Base-by-base conservation (phyloP, 139 green algal genomes). In the Mychonastes homosphaera region DNA sequence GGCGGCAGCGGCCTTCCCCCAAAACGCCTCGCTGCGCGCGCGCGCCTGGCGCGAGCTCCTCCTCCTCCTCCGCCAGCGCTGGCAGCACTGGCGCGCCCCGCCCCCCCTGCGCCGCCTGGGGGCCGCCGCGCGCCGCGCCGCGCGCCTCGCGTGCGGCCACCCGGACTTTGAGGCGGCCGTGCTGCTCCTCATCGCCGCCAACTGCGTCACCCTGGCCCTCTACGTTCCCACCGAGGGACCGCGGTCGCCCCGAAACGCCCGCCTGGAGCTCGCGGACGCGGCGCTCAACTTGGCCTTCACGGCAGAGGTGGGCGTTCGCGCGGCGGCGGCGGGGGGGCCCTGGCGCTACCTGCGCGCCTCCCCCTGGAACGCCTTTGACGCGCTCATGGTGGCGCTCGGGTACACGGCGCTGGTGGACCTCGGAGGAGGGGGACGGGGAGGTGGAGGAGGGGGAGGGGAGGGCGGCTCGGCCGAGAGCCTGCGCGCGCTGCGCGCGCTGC, bases 281-380 rank as follows among this genome's bases (percentile, higher is more conserved):
- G 69, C 72, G 0, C 80, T 90, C 56, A 90, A 84, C 58, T 47
- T 67, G 1, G 51, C 77, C 29, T 93, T 93, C 69, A 76, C 79
- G 1, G 10, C 79, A 1, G 85, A 90, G 71, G 73, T 84, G 56
- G 1, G 85, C 3, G 21, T 89, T 41, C 71, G 79, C 30, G 70
- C 83, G 4, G 29, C 80, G 6, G 63, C 72, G 19, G 46, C 73
- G 9, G 73, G 74, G 13, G 79, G 77, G n/a, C 27, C 59, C 9
- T 39, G 71, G 8, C 53, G 54, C 1, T 85, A 85, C 61, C 63
- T 87, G 21, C n/a, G n/a, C n/a, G 34, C 26, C 19, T 47, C 79
- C 28, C 62, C 72, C 19, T 89, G 81, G 83, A 90, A 93, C 58
- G 45, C 69, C 3, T 81, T 90, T 53, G 82, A 90, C 67, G 43